Evolutionary conservation across 768 basidiomycete genomes (phyloP), one percentile per base, ranked within the genome.

Genomic region (Agrocybe praecox): DNA sequence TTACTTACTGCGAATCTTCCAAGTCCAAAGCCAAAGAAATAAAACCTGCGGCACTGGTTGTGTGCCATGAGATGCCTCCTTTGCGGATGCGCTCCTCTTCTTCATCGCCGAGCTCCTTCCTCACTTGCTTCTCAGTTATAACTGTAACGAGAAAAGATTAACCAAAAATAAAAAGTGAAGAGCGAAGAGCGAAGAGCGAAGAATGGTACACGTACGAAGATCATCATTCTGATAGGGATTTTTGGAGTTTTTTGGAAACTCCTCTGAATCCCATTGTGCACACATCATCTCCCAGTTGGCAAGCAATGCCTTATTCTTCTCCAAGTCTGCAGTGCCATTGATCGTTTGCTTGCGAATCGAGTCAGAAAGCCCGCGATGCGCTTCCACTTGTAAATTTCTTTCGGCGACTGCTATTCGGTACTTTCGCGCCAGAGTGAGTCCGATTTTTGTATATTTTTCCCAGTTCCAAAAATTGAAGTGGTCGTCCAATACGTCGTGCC

Each of bases 1-100:
- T n/a, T n/a, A 43, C 55, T 56, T 50, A 56, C 55, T 56, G 55
- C 1, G 26, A 32, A 2, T 50, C 55, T 17, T 56, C 55, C 9
- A 55, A 21, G 10, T 55, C 54, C 21, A 55, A 32, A 1, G 49
- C 56, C 8, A 52, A 2, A 2, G 19, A 17, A 17, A 57, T 6
- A 19, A 57, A 57, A 2, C 8, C 14, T 3, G 22, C 21, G 6
- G 50, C 32, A 11, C 24, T 40, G 19, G 50, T 52, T 21, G 23
- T 23, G 26, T 57, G 56, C 9, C 34, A 24, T 15, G 22, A 19
- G 3, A 46, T 26, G 2, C 56, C 56, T 8, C 56, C 56, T 6
- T n/a, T 22, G 2, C 4, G 12, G 2, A 56, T 21, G 6, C 15
- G 15, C 15, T 26, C 14, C 6, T n/a, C 33, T 15, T 57, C 56